Conservation (phyloP, 108 stramenopile species). For the Skeletonema potamos region DNA sequence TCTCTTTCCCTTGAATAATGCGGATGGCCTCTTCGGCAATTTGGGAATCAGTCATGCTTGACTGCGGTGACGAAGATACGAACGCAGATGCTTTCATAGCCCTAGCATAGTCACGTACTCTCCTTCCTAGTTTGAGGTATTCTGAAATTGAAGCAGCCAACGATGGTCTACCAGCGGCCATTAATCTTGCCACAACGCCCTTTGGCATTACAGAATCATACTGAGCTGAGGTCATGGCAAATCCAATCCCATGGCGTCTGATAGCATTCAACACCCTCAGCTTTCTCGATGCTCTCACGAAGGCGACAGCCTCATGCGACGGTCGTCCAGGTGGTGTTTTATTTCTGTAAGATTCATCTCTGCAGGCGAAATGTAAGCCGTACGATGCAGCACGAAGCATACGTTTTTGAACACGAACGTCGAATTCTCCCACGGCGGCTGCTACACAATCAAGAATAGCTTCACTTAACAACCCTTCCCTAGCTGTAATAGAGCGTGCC, state of each 20-base stretch:
- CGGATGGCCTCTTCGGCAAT: slow-evolving; percentile 71
- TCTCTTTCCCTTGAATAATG: slow-evolving; percentile 63
- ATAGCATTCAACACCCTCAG: slow-evolving; percentile 86
- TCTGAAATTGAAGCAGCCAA: slow-evolving; percentile 71
- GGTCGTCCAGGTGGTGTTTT: slow-evolving; percentile 54
- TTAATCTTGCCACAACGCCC: slow-evolving; percentile 72
- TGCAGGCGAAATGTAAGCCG: slow-evolving; percentile 90
- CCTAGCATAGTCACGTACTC: slow-evolving; percentile 71
- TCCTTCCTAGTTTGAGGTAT: slow-evolving; percentile 65
- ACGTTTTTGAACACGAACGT: slow-evolving; percentile 82
- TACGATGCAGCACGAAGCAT: slow-evolving; percentile 91
- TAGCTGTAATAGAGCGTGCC: slow-evolving; percentile 63
- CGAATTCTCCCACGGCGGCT: slow-evolving; percentile 89
- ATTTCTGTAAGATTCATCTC: slow-evolving; percentile 46
- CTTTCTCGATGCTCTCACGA: slow-evolving; percentile 77
- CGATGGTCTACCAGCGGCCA: slow-evolving; percentile 66
- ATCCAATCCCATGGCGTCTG: slow-evolving; percentile 73
- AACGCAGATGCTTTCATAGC: slow-evolving; percentile 77
- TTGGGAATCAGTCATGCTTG: slow-evolving; percentile 55
- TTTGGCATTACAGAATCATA: slow-evolving; percentile 81
- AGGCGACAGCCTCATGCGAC: slow-evolving; percentile 53
- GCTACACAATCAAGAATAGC: slow-evolving; percentile 86
- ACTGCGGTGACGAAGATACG: slow-evolving; percentile 28
- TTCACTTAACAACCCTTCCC: slow-evolving; percentile 63
- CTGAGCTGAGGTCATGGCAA: slow-evolving; percentile 85